These are phyloP conservation scores for Jamesozyma rosinii DNA, from an alignment of 805 yeast genomes.

Conservation along the genomic window DNA sequence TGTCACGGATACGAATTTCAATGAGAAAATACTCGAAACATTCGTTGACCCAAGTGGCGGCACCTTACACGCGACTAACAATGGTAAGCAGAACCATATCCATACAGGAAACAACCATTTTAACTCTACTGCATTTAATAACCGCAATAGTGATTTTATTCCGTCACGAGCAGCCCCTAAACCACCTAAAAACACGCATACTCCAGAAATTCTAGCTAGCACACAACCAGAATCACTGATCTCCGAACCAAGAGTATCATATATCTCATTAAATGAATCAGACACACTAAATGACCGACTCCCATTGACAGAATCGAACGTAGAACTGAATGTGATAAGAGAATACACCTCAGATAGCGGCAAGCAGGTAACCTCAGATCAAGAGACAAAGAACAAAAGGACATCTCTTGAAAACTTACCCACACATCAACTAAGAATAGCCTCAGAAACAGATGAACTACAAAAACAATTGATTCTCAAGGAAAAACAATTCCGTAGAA, in stretches of 20 bases:
- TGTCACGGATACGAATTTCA: slow-evolving; percentile 31
- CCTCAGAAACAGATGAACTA: background rate
- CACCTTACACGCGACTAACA: background rate
- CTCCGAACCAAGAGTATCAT: background rate
- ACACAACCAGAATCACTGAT: background rate
- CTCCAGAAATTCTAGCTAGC: background rate
- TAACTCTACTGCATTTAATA: background rate
- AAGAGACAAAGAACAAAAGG: background rate
- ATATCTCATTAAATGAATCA: background rate
- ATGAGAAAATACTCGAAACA: slow-evolving; percentile 32
- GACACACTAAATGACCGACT: background rate
- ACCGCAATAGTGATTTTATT: background rate
- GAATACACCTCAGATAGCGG: background rate
- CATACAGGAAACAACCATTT: background rate
- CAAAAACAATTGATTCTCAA: background rate
- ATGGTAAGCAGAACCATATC: background rate
- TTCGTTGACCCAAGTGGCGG: slow-evolving; percentile 10
- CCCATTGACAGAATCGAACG: background rate
- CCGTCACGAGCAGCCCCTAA: slow-evolving; percentile 64
- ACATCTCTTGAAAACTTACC: background rate
- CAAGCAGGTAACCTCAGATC: background rate
- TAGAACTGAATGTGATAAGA: background rate
- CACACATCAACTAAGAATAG: background rate
- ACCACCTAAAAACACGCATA: slow-evolving; percentile 27
- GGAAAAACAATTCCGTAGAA: slow-evolving; percentile 15